phyloP scores from a whole-genome alignment of 768 basidiomycete genomes.

The Pleurotus eryngii region DNA sequence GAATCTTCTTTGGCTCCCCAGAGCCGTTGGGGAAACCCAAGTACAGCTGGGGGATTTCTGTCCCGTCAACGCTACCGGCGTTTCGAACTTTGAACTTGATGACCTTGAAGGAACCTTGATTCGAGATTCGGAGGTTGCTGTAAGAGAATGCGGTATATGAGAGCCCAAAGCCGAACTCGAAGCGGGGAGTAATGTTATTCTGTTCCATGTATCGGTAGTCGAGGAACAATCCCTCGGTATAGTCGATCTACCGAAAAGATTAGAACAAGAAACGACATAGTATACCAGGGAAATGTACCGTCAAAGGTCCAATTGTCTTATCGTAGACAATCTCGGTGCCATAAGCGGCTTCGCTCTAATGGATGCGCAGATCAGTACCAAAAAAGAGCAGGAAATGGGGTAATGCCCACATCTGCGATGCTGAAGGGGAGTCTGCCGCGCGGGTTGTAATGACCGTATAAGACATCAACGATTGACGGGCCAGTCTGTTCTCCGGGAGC shows the following conservation, averaged over 20 bases:
- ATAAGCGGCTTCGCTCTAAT: conserved; percentile 1
- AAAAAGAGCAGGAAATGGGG: neutral
- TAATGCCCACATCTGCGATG: conserved; percentile 46
- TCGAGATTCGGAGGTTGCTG: conserved; percentile 47
- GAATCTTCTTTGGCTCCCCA: conserved; percentile 66
- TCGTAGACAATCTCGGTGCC: conserved; percentile 3
- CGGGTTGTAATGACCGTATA: conserved; percentile 69
- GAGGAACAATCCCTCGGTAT: conserved; percentile 33
- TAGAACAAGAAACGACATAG: neutral
- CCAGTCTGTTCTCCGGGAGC: conserved; percentile 66
- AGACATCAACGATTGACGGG: conserved; percentile 63
- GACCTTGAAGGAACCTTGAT: conserved; percentile 34
- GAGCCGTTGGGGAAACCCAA: conserved; percentile 60
- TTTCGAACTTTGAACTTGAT: conserved; percentile 68
- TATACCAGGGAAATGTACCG: conserved; percentile 1
- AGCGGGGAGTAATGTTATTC: conserved; percentile 4
- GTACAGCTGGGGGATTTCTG: conserved; percentile 78
- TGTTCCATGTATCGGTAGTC: conserved; percentile 22
- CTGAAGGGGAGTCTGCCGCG: conserved; percentile 67
- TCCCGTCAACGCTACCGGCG: conserved; percentile 55
- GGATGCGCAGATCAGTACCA: neutral
- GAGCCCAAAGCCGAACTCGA: conserved; percentile 10
- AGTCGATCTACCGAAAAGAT: neutral
- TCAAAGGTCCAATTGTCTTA: conserved; percentile 14
- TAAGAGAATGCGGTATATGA: conserved; percentile 84